Evolutionary conservation across 352 stramenopile species (phyloP), one percentile per base, ranked within the genome.

Genomic region (Phytophthora europaea): DNA sequence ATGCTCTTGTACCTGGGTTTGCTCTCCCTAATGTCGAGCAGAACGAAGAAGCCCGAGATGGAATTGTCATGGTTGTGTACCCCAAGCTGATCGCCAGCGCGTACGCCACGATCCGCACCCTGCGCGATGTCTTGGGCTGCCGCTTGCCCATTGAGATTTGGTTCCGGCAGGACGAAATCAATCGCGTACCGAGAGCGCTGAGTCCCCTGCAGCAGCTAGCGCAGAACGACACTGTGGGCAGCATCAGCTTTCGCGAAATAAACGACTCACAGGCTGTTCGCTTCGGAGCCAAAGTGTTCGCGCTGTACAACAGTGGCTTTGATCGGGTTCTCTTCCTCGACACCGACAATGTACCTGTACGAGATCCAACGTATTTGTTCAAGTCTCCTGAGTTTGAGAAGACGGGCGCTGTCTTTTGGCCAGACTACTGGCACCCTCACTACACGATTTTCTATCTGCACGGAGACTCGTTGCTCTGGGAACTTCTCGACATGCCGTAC

Each of bases 371-470:
- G 23, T 88, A 83, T 33, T 28, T 91, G 20, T 91, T 91, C 71
- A 31, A 76, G 16, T 65, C 72, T 10, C 63, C 54, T 6, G 78
- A 84, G 59, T 91, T 85, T 28, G 50, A 66, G 12, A 70, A 68
- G 40, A 78, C 63, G 0, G 84, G 82, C 23, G 82, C 82, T 16
- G 33, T 91, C 12, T 91, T 91, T 56, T 91, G 82, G 82, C 84
- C 84, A 0, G 84, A 91, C 50, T 90, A 90, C 64, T 91, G 84
- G 84, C 70, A 82, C 40, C 80, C 82, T 12, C 65, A 52, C 28
- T 76, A 89, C 67, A 87, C 83, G 2, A 89, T 89, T 57, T 91
- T 91, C 55, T 83, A 89, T 55, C 78, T 91, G 20, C 73, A 85
- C 59, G 70, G 63, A 20, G 58, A 79, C 36, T 86, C 78, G 52